Percentiles rank a stretch among this genome's conserved stretches.
Conservation (phyloP, 1,139 yeast species). For the Nematodospora anomalae region DNA sequence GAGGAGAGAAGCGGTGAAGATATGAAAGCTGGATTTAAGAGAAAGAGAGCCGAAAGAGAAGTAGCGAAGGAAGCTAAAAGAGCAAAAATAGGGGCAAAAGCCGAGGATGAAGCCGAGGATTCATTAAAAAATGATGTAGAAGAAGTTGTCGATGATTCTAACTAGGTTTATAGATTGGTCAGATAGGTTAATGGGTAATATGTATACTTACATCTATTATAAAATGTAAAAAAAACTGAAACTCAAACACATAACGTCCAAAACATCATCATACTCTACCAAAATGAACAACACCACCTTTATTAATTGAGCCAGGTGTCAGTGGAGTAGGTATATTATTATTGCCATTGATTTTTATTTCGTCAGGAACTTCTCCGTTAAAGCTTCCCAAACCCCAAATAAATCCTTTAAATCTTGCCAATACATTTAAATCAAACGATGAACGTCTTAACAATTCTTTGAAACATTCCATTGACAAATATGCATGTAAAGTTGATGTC, state of each 20-base stretch:
- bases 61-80: constrained; percentile 18
- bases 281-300: constrained; percentile 32
- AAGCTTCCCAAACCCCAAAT: constrained; percentile 53
- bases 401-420: constrained; percentile 48
- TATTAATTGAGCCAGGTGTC: constrained; percentile 23
- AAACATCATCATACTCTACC: constrained; percentile 23
- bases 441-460: constrained; percentile 53
- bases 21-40: constrained; percentile 52
- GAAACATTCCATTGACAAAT: constrained; percentile 58
- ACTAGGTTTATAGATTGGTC: background rate
- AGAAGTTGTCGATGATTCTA: background rate
- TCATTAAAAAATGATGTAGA: background rate
- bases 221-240: background rate
- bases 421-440: constrained; percentile 33
- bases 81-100: background rate
- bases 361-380: constrained; percentile 16
- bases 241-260: background rate
- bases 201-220: background rate
- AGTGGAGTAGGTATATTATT: constrained; percentile 25
- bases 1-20: constrained; percentile 49
- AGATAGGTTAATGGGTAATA: background rate
- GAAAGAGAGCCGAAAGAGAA: constrained; percentile 50
- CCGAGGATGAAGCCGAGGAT: background rate
- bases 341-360: constrained; percentile 11
- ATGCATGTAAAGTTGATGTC: constrained; percentile 52